Base-by-base conservation (phyloP, 768 basidiomycete species). In the Kwoniella bestiolae region DNA sequence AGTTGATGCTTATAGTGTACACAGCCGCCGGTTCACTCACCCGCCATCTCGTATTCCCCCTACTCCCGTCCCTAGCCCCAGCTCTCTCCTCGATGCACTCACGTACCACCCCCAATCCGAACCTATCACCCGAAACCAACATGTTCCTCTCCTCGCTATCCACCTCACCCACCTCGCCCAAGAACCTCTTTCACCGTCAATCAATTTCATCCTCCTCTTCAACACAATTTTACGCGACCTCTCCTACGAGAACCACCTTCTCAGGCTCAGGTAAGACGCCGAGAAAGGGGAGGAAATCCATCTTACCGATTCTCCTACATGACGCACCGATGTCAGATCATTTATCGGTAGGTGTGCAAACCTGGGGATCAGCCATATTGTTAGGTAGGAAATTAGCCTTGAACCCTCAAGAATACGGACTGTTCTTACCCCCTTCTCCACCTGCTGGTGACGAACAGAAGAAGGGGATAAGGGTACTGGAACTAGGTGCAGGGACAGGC, bases 311-410 rank as follows among this genome's bases (percentile, higher is more conserved):
- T 18, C 47, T 79, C 31, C 55, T 81, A 7, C 78, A 81, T 52
- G 80, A 81, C 52, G 80, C 78, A n/a, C 77, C 80, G 0, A 75
- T 81, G 70, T 63, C 62, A 3, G 78, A 81, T 65, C 80, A 81
- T 59, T 65, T 79, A 8, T 67, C 66, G 49, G 80, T 81, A 18
- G 80, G 80, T n/a, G 80, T 81, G 1, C 80, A 81, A 50, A 81
- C 80, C 4, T 81, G 80, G 80, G 80, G 80, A 1, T 71, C 68
- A 25, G 75, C 76, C 9, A 81, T 81, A n/a, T 65, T 81, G 4
- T 65, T 81, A 1, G 78, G 80, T 14, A 51, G 78, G 44, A 63
- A 74, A 51, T 69, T 79, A 60, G 75, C 80, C 0, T 58, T 70
- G 2, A 56, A 68, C 9, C 79, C 79, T 4, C 35, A 31, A 5